phyloP scores from a whole-genome alignment of 1,139 yeast species.

The Arxiozyma telluris region DNA sequence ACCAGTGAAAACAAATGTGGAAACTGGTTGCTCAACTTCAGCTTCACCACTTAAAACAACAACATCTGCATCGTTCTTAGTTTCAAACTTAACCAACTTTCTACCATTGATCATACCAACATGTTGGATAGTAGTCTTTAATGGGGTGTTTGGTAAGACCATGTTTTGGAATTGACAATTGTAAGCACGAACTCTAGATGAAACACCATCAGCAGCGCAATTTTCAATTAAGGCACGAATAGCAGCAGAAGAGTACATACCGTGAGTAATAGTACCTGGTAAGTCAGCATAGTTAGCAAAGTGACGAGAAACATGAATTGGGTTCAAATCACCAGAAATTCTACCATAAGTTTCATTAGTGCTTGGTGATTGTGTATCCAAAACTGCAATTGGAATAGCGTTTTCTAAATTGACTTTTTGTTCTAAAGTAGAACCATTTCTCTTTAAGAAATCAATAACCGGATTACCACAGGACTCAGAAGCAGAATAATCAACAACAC shows the following conservation, averaged over 20 bases:
- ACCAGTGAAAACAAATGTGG: slow-evolving; percentile 96
- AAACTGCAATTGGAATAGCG: slow-evolving; percentile 74
- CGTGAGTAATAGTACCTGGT: slow-evolving; percentile 97
- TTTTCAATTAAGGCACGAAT: slow-evolving; percentile 92
- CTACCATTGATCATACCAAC: slow-evolving; percentile 99
- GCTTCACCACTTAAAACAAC: slow-evolving; percentile 90
- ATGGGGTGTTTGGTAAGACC: slow-evolving; percentile 92
- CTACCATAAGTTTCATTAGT: slow-evolving; percentile 94
- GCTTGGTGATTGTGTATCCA: slow-evolving; percentile 41
- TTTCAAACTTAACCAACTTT: slow-evolving; percentile 88
- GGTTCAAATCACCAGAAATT: slow-evolving; percentile 97
- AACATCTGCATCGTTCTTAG: slow-evolving; percentile 72
- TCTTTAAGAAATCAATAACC: slow-evolving; percentile 81
- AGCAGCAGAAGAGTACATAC: slow-evolving; percentile 96
- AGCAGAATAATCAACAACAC: slow-evolving; percentile 80
- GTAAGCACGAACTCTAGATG: slow-evolving; percentile 92
- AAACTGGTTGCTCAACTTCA: slow-evolving; percentile 95
- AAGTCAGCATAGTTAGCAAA: slow-evolving; percentile 87
- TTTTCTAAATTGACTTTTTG: slow-evolving; percentile 88
- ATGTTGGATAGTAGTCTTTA: slow-evolving; percentile 85
- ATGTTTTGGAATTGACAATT: slow-evolving; percentile 86
- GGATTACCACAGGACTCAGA: slow-evolving; percentile 96
- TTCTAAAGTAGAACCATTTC: slow-evolving; percentile 91
- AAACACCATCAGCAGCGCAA: slow-evolving; percentile 97
- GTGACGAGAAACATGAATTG: slow-evolving; percentile 93